Evolutionary conservation across 164 flowering plant genomes (phyloP).

Genomic region (Berberis thunbergii): DNA sequence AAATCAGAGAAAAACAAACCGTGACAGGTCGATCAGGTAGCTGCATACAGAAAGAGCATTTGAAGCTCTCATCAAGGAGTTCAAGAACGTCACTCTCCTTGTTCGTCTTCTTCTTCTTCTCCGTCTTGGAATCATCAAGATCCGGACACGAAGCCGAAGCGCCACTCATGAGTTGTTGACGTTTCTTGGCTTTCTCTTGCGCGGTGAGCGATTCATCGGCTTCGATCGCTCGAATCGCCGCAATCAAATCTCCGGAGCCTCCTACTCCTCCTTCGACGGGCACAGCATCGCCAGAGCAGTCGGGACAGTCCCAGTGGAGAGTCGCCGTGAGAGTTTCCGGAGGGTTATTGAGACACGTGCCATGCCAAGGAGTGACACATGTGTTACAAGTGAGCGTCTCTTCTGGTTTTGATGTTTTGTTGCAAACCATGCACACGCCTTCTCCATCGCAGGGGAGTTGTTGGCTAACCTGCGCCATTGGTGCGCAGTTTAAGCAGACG

Average conservation of each 20-base stretch:
- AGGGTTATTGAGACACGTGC: slow-evolving; percentile 34
- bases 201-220: slow-evolving; percentile 32
- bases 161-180: slow-evolving; percentile 66
- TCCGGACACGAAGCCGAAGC: neutral
- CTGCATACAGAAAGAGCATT: slow-evolving; percentile 22
- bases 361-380: slow-evolving; percentile 85
- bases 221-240: no score
- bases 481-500: no score
- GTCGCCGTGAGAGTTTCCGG: slow-evolving; percentile 34
- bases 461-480: no score
- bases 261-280: slow-evolving; percentile 26
- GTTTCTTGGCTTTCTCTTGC: slow-evolving; percentile 58
- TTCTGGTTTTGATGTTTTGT: slow-evolving; percentile 31
- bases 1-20: slow-evolving; percentile 22
- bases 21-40: slow-evolving; percentile 74
- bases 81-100: slow-evolving; percentile 5
- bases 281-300: slow-evolving; percentile 31
- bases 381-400: slow-evolving; percentile 52
- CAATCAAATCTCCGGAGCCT: slow-evolving; percentile 45
- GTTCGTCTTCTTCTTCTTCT: neutral
- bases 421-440: slow-evolving; percentile 69
- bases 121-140: slow-evolving; percentile 9
- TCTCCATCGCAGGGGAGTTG: slow-evolving; percentile 77
- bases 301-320: slow-evolving; percentile 75
- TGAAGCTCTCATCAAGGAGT: slow-evolving; percentile 38